Base-by-base conservation (phyloP, 805 yeast species). In the Myxozyma neotropica region DNA sequence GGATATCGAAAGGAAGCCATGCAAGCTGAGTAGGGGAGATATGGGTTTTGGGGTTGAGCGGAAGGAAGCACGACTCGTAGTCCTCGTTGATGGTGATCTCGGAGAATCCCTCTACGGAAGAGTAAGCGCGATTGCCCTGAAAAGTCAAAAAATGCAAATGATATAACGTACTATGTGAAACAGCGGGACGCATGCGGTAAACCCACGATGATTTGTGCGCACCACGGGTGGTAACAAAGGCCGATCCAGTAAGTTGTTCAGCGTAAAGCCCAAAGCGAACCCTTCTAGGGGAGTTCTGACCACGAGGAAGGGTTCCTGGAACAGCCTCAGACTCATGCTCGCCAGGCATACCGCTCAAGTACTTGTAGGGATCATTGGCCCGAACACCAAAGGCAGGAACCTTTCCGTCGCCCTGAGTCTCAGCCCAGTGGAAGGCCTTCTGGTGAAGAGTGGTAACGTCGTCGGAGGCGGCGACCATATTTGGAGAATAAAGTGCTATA, bases 231-330 rank as follows among this genome's bases (percentile, higher is more conserved):
- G 33, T 19, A 33, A 52, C 55, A 47, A 69, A 69, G 8, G 72
- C 72, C 1, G 72, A 68, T 4, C 72, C 72, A 3, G 72, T 68
- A 12, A 69, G 49, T 59, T 69, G 69, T 55, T 69, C 72, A 15
- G 72, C 68, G 42, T 67, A 69, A 31, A 69, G 69, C 1, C 72
- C 72, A 29, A 52, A 52, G 10, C 55, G 39, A 4, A 43, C 55
- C 42, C 31, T 31, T 4, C 55, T 23, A 15, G 55, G 55, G 27
- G 55, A 52, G 48, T 52, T 52, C 55, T 52, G 55, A n/a, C 55
- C 55, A 15, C 43, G 48, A 13, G 55, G 55, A 19, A 52, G 55
- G 15, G 55, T 52, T 7, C 55, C 55, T 21, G 55, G 55, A 13
- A 52, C 31, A 24, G 55, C 55, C 48, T 52, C 55, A 12, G 57